Evolutionary conservation across 1,284 basidiomycete genomes (phyloP), one percentile per base, ranked within the genome.

Genomic region (Kwoniella shivajii): DNA sequence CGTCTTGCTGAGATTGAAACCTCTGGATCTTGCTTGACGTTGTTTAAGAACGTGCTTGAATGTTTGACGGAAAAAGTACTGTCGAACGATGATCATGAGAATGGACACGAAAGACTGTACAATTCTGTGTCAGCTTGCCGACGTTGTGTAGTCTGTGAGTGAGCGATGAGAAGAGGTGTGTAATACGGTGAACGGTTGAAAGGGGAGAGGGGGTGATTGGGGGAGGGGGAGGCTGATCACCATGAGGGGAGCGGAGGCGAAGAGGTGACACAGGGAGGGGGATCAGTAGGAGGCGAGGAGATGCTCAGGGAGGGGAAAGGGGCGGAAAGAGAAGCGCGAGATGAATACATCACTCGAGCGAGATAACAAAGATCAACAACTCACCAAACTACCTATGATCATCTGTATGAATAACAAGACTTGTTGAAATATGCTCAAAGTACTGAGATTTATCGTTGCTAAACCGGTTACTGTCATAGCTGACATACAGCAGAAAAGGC

Each of bases 11-110:
- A 76, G 34, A 31, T 54, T 64, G 48, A 72, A 71, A 38, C 47
- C 48, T n/a, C 48, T 47, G 39, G 58, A 54, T 6, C 56, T 46
- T 46, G 33, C 80, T 74, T 63, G 83, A 79, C 20, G 82, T 36
- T 71, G 80, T 57, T 83, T 80, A 44, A 92, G 79, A 48, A 90
- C 82, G 70, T 88, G 80, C 55, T 84, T 80, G 68, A 91, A 90
- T 67, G 85, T 86, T 64, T 81, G 82, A 2, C 85, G 84, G 71
- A 92, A 91, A 75, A 89, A 91, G 65, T 85, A 80, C 65, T 71
- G 68, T 49, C 78, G 64, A 18, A 79, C 77, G 18, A 73, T 54
- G 51, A 79, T 75, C 74, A 77, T 79, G 49, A 79, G 58, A 46
- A 79, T 63, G 16, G 75, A 77, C 33, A 79, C 76, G 48, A 75